Conservation (phyloP, 2,329 filamentous ascomycete species). For the Podosphaera fusca region DNA sequence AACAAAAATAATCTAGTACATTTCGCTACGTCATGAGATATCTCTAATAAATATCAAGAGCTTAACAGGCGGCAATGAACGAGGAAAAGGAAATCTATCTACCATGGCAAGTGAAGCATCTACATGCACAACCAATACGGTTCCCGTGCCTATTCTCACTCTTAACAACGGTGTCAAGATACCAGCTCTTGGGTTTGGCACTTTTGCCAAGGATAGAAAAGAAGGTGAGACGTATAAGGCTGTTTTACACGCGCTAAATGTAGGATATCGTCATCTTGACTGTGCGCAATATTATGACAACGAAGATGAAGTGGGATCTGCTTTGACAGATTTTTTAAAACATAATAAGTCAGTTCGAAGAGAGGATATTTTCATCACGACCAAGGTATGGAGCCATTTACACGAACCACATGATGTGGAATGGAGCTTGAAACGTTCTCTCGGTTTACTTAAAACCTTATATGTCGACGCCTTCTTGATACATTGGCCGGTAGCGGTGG, state of each 20-base stretch:
- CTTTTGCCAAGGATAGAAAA: constrained; percentile 14
- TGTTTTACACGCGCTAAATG: constrained; percentile 36
- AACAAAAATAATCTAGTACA: too few species aligned
- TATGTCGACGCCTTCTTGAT: constrained; percentile 65
- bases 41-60: too few species aligned
- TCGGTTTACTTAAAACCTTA: constrained; percentile 49
- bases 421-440: constrained; percentile 49
- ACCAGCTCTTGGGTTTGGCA: constrained; percentile 23
- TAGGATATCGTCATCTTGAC: constrained; percentile 46
- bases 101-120: constrained; percentile 12
- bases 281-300: constrained; percentile 59
- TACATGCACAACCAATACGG: constrained; percentile 1
- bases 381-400: constrained; percentile 69
- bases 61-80: too few species aligned
- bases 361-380: constrained; percentile 62
- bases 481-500: constrained; percentile 61
- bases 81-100: neutral
- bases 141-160: constrained; percentile 11
- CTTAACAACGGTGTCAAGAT: constrained; percentile 18
- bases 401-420: constrained; percentile 38
- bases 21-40: too few species aligned
- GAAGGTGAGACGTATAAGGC: constrained; percentile 24
- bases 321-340: constrained; percentile 48
- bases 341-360: constrained; percentile 41
- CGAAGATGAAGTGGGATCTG: constrained; percentile 62